Conservation (phyloP, 2,329 filamentous ascomycete species). For the Botryosphaeria dothidea region DNA sequence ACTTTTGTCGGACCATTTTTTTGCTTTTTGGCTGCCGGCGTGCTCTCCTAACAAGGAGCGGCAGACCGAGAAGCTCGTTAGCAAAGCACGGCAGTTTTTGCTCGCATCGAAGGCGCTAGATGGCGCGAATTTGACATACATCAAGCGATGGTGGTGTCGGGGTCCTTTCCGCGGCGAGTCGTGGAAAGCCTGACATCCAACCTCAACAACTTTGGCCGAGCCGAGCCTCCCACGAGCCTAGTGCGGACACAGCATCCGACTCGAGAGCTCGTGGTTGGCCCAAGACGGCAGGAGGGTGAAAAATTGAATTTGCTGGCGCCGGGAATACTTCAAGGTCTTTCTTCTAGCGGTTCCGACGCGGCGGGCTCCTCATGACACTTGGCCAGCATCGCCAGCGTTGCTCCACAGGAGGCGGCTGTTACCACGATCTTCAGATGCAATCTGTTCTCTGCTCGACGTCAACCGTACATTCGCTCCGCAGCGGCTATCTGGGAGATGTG, state of each 20-base stretch:
- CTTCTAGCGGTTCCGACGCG: slow-evolving; percentile 6
- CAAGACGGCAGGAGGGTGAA: slow-evolving; percentile 4
- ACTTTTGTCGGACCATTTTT: slow-evolving; percentile 12
- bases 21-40: slow-evolving; percentile 12
- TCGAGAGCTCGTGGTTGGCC: slow-evolving; percentile 10
- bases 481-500: slow-evolving; percentile 14
- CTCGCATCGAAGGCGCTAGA: background rate
- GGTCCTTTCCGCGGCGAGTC: background rate
- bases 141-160: slow-evolving; percentile 10
- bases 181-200: background rate
- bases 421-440: slow-evolving; percentile 17
- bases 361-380: background rate
- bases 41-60: background rate
- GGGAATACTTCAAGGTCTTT: slow-evolving; percentile 14
- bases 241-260: slow-evolving; percentile 9
- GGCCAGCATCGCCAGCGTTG: background rate
- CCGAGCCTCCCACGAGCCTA: background rate
- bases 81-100: background rate
- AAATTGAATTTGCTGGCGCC: slow-evolving; percentile 16
- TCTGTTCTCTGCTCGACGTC: slow-evolving; percentile 15
- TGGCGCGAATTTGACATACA: background rate
- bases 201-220: slow-evolving; percentile 9
- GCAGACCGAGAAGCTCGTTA: slow-evolving; percentile 4
- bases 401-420: slow-evolving; percentile 7
- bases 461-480: slow-evolving; percentile 11